Conservation (phyloP, 345 rosid genomes). For the Gynandropsis gynandra region DNA sequence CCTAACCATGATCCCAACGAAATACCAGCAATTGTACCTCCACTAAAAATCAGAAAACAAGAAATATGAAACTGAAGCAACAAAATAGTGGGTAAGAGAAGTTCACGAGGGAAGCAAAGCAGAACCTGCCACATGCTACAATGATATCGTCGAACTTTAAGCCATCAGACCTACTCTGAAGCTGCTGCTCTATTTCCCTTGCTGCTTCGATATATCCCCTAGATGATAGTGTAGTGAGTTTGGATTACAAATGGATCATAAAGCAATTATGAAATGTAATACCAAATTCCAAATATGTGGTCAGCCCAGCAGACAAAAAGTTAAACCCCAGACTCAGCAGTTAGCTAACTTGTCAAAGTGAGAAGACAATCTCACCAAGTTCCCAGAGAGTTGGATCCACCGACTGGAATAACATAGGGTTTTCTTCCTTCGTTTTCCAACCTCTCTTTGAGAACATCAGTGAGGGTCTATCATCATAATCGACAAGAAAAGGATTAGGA, state of each 20-base stretch:
- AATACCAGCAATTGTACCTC: slow-evolving; percentile 87
- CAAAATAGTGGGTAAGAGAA: not conserved
- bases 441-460: slow-evolving; percentile 63
- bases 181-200: slow-evolving; percentile 84
- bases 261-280: not conserved
- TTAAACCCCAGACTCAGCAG: not conserved
- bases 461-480: slow-evolving; percentile 47
- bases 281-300: not conserved
- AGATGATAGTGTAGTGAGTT: not conserved
- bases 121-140: slow-evolving; percentile 96
- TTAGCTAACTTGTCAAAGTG: not conserved
- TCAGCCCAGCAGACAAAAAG: not conserved
- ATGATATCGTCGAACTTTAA: slow-evolving; percentile 75
- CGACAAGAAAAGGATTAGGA: not conserved
- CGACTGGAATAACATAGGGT: slow-evolving; percentile 91
- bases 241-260: slow-evolving; percentile 1
- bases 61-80: slow-evolving; percentile 11
- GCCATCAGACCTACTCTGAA: slow-evolving; percentile 32
- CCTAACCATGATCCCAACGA: slow-evolving; percentile 74
- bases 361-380: slow-evolving; percentile 61
- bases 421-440: slow-evolving; percentile 70
- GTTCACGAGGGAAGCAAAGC: slow-evolving; percentile 14
- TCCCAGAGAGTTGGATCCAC: slow-evolving; percentile 90
- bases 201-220: slow-evolving; percentile 93
- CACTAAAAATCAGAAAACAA: slow-evolving; percentile 38